Conservation (phyloP, 768 basidiomycete species). For the Leccinellum luteum region DNA sequence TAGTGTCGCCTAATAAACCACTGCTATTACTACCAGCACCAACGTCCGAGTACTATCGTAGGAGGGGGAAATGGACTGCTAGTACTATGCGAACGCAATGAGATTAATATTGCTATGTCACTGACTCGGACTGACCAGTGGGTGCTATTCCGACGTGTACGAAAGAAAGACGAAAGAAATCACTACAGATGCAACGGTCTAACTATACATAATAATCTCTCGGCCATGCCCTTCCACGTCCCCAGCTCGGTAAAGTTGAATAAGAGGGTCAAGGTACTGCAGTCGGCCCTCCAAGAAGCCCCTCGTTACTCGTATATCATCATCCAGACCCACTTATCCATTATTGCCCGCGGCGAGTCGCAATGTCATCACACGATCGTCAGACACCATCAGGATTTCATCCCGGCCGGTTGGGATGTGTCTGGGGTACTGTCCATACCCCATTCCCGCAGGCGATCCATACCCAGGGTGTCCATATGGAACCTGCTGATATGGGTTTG, state of each 20-base stretch:
- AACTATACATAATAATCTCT: constrained; percentile 22
- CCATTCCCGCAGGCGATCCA: constrained; percentile 19
- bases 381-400: constrained; percentile 88
- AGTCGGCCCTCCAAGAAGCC: constrained; percentile 1
- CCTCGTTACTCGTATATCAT: background rate
- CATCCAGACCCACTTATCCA: constrained; percentile 5
- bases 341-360: constrained; percentile 42
- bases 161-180: constrained; percentile 15
- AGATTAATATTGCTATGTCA: too few relatives aligned
- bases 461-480: constrained; percentile 31
- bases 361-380: constrained; percentile 78
- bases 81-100: background rate
- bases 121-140: too few relatives aligned
- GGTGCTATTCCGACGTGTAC: constrained; percentile 2
- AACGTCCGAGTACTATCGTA: background rate
- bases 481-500: constrained; percentile 31
- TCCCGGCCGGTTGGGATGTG: constrained; percentile 60
- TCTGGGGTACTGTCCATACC: constrained; percentile 43
- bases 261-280: constrained; percentile 12
- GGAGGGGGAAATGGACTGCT: background rate
- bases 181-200: constrained; percentile 28
- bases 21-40: background rate
- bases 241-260: constrained; percentile 13
- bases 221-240: constrained; percentile 1
- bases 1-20: background rate